Conservation (phyloP, 768 basidiomycete species). For the Ramaria sp. region DNA sequence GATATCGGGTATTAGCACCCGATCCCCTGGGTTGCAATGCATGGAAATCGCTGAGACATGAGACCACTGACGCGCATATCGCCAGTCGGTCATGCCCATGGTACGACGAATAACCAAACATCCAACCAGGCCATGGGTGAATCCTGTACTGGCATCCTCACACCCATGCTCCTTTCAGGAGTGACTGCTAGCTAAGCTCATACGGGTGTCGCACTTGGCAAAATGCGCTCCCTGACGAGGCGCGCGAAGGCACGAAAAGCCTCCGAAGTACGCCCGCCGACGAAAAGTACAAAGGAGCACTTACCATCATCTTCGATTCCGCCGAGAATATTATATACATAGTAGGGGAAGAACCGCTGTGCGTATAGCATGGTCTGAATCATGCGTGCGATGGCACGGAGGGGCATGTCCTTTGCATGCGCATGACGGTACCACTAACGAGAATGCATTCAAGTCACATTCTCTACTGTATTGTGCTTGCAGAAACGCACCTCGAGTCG, state of each 20-base stretch:
- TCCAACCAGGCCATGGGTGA: too few species aligned
- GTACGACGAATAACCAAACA: too few species aligned
- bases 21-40: too few species aligned
- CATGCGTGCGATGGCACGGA: slow-evolving; percentile 91
- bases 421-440: slow-evolving; percentile 97
- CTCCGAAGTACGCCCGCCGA: slow-evolving; percentile 6
- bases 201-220: too few species aligned
- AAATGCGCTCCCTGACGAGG: background rate
- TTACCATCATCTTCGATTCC: slow-evolving; percentile 94
- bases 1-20: too few species aligned
- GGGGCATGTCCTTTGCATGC: slow-evolving; percentile 95
- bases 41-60: too few species aligned
- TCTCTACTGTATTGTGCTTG: background rate
- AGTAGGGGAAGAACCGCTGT: slow-evolving; percentile 96
- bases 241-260: slow-evolving; percentile 5
- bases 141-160: too few species aligned
- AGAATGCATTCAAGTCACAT: background rate
- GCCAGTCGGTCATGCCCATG: too few species aligned
- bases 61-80: too few species aligned
- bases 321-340: slow-evolving; percentile 92
- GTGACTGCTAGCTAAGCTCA: too few species aligned
- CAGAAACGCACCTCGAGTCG: slow-evolving; percentile 68
- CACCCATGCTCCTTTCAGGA: too few species aligned
- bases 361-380: slow-evolving; percentile 98
- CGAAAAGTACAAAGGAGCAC: slow-evolving; percentile 21